A percentile compares a stretch with the other conserved stretches of the same genome.
Conservation (phyloP, 2,329 filamentous ascomycete species). For the Fragosphaeria purpurea region DNA sequence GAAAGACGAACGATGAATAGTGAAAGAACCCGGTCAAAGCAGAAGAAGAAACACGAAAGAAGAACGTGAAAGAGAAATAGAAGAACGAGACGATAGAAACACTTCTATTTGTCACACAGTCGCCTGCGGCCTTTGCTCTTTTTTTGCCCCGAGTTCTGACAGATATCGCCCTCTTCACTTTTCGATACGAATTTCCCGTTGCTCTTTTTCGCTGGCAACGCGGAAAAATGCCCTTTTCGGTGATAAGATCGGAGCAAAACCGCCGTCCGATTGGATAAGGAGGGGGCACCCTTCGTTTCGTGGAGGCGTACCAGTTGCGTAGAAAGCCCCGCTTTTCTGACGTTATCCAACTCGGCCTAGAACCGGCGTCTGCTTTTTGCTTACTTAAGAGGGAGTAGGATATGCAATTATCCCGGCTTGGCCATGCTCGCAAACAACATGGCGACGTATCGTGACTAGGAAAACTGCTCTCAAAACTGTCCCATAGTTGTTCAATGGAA, state of each 20-base stretch:
- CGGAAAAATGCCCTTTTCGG: conserved; percentile 4
- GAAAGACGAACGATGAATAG: neutral
- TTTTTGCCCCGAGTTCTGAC: conserved; percentile 1
- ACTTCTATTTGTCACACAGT: neutral
- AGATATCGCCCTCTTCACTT: neutral
- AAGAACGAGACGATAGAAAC: neutral
- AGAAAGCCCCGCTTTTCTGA: no score
- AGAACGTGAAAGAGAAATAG: neutral
- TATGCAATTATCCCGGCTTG: no score
- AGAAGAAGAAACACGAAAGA: neutral
- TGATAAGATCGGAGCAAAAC: conserved; percentile 11
- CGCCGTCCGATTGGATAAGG: conserved; percentile 8
- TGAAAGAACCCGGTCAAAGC: neutral
- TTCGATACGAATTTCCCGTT: conserved; percentile 1
- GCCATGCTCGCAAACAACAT: no score
- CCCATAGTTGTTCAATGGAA: no score
- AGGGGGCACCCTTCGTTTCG: no score
- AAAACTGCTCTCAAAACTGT: no score
- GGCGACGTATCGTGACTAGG: no score
- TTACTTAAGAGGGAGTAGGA: no score
- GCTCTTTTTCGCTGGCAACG: neutral
- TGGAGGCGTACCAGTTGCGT: no score
- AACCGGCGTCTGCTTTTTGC: no score
- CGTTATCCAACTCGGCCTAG: no score
- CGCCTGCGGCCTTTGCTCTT: neutral